These are phyloP conservation scores for Cicer judaicum DNA, from an alignment of 306 rosid genomes.

Conservation along the genomic window DNA sequence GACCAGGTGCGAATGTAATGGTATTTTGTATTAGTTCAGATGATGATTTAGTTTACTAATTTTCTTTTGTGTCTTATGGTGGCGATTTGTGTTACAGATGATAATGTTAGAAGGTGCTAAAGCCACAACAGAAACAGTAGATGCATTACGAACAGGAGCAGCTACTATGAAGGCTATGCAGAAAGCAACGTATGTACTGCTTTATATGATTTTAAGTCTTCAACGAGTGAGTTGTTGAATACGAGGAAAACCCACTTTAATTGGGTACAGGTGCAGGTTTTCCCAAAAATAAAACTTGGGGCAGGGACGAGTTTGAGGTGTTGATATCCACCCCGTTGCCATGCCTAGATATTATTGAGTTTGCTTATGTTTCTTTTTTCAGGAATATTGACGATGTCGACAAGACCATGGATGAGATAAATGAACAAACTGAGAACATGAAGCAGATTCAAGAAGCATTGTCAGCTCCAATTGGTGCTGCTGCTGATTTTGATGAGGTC, in stretches of 20 bases:
- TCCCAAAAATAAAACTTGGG: too few relatives aligned
- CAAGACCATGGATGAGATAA: conserved; percentile 98
- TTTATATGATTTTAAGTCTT: not conserved
- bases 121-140: conserved; percentile 99
- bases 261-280: too few relatives aligned
- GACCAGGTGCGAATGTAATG: conserved; percentile 73
- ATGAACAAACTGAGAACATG: conserved; percentile 98
- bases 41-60: not conserved
- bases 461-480: conserved; percentile 85
- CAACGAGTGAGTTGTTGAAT: not conserved
- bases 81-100: conserved; percentile 62
- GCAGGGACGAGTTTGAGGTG: too few relatives aligned
- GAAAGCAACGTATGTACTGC: conserved; percentile 79
- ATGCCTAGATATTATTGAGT: not conserved
- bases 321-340: too few relatives aligned
- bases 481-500: conserved; percentile 97
- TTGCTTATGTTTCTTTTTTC: conserved; percentile 25
- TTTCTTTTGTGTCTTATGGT: conserved; percentile 40
- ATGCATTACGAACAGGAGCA: conserved; percentile 95
- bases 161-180: conserved; percentile 99
- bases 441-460: conserved; percentile 96
- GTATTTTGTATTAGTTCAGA: conserved; percentile 11
- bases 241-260: too few relatives aligned
- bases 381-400: conserved; percentile 98
- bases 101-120: conserved; percentile 98